phyloP scores from a whole-genome alignment of 2,329 filamentous ascomycete species.

The Phialophora tarda region DNA sequence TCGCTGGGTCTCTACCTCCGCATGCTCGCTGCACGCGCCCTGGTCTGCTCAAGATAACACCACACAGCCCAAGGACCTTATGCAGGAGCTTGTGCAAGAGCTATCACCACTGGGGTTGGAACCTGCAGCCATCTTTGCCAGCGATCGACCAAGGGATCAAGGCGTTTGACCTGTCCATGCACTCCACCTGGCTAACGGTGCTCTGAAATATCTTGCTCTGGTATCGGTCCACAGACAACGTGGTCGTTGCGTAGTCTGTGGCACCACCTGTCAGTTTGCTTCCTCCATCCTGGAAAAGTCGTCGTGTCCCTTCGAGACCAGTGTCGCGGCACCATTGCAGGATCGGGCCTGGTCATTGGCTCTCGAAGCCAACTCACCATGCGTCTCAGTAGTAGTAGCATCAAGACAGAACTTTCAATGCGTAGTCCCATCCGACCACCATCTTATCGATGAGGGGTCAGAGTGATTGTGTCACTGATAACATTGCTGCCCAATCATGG shows the following conservation, averaged over 20 bases:
- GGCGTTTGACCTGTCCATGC: not conserved
- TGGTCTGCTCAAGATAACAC: constrained; percentile 10
- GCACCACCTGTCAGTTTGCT: constrained; percentile 12
- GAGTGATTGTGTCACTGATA: constrained; percentile 25
- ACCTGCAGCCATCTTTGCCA: constrained; percentile 6
- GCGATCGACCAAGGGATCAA: not conserved
- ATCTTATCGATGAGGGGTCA: constrained; percentile 3
- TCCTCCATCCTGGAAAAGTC: not conserved
- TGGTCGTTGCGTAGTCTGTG: constrained; percentile 25
- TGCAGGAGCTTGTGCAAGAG: constrained; percentile 30
- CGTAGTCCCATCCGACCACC: not conserved
- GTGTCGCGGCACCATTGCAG: constrained; percentile 1
- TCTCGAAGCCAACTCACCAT: not conserved
- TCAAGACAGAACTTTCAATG: not conserved
- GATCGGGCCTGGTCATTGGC: constrained; percentile 2
- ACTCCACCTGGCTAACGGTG: not conserved
- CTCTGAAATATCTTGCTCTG: not conserved
- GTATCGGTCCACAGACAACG: constrained; percentile 12
- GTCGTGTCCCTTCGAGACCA: not conserved
- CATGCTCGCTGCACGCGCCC: not conserved
- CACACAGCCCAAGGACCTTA: constrained; percentile 21
- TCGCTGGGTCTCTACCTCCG: not conserved
- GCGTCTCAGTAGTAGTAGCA: too few species aligned
- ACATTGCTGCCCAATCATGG: constrained; percentile 2
- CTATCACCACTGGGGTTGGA: constrained; percentile 2